These are phyloP conservation scores for Asterochloris erici DNA, from an alignment of 139 green algal genomes.

Conservation along the genomic window DNA sequence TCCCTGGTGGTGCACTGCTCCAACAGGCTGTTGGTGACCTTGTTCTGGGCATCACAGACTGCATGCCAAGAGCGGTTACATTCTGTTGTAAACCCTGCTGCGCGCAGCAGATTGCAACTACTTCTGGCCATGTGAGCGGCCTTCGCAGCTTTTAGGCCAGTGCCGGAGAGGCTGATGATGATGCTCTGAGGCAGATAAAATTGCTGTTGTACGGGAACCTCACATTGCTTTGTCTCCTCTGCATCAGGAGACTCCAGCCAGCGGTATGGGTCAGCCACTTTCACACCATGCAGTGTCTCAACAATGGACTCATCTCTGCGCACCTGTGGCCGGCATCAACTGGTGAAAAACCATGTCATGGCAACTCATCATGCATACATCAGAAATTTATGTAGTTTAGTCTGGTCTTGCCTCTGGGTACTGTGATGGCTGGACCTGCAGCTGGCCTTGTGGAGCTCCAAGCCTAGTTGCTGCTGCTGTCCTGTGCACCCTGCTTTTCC, in stretches of 20 bases:
- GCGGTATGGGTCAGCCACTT: conserved; percentile 51
- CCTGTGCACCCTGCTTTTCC: too few relatives aligned
- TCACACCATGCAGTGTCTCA: conserved; percentile 66
- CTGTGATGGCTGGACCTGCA: too few relatives aligned
- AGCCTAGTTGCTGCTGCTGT: too few relatives aligned
- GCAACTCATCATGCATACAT: too few relatives aligned
- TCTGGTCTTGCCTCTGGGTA: too few relatives aligned
- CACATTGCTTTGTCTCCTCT: conserved; percentile 49
- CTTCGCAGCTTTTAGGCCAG: not conserved
- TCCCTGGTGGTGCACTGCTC: conserved; percentile 56
- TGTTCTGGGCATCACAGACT: conserved; percentile 85
- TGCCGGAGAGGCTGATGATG: not conserved
- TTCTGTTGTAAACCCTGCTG: too few relatives aligned
- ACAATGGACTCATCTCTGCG: conserved; percentile 63
- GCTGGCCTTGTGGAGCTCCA: too few relatives aligned
- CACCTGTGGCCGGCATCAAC: conserved; percentile 25
- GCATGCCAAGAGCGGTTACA: not conserved
- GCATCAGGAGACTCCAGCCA: conserved; percentile 90
- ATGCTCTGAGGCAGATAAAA: not conserved
- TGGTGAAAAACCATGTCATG: too few relatives aligned
- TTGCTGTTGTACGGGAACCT: not conserved
- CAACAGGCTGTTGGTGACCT: conserved; percentile 68
- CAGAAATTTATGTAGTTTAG: too few relatives aligned
- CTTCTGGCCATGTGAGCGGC: not conserved
- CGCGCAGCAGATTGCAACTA: too few relatives aligned